phyloP scores from a whole-genome alignment of 2,329 filamentous ascomycete species.

The Fusarium sp. region DNA sequence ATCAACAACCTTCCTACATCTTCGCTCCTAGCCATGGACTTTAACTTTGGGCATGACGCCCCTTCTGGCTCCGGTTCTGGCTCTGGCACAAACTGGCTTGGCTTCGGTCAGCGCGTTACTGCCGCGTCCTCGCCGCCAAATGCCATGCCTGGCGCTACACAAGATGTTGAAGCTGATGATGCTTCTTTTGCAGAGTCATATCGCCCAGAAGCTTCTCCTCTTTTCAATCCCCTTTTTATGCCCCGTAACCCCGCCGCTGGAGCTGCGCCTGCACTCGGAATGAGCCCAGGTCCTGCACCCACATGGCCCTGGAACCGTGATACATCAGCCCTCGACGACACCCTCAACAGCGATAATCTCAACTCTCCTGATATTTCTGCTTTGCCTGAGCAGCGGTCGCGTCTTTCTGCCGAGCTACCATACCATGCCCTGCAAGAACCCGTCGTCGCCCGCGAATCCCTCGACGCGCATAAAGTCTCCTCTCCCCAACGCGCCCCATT shows the following conservation, averaged over 20 bases:
- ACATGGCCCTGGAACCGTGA: constrained; percentile 39
- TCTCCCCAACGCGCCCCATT: constrained; percentile 4
- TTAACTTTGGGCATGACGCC: constrained; percentile 29
- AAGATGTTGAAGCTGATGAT: constrained; percentile 30
- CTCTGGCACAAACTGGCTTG: constrained; percentile 31
- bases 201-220: constrained; percentile 38
- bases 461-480: not conserved
- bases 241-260: constrained; percentile 19
- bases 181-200: constrained; percentile 44
- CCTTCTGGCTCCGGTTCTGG: constrained; percentile 24
- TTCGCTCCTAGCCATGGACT: constrained; percentile 32
- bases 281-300: constrained; percentile 23
- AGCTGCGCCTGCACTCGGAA: constrained; percentile 1
- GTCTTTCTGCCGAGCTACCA: constrained; percentile 20
- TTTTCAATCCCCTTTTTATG: constrained; percentile 37
- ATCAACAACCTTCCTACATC: not conserved
- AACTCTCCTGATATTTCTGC: constrained; percentile 21
- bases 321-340: constrained; percentile 11
- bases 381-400: not conserved
- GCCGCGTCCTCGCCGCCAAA: constrained; percentile 34
- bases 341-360: constrained; percentile 10
- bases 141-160: constrained; percentile 9
- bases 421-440: not conserved
- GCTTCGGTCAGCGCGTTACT: constrained; percentile 32
- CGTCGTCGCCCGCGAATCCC: not conserved